Base-by-base conservation (phyloP, 148 eudicot genomes). In the Amaranthus palmeri region DNA sequence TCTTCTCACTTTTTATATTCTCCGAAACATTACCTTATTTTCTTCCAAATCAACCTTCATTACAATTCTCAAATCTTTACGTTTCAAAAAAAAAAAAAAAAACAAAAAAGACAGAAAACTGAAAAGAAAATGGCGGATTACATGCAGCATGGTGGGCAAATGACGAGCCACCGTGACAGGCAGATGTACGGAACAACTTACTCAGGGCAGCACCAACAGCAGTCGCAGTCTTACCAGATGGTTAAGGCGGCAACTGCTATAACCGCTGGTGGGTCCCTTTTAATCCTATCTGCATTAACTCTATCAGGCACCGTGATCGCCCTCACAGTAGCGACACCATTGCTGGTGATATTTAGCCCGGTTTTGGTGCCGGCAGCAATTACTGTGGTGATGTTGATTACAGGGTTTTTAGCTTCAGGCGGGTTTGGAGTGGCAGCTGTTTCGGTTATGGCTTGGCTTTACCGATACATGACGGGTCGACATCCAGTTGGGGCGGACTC, bases 401-500 rank as follows among this genome's bases (percentile, higher is more conserved):
- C 63, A 0, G 96, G 88, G 59, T 87, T 90, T 41, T 11, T 87
- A 73, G 78, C 85, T 0, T 90, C 96, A 0, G 90, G 96, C 0
- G 90, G 88, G 15, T 87, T 87, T 6, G 96, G 96, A 3, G 69
- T 84, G 13, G 88, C 88, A 7, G 92, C 88, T 0, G 0, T 84
- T 54, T 76, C 84, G 41, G 92, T 86, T 4, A 10, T 90, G 69
- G 76, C 89, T 1, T 90, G 96, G 96, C 84, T 90, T 0, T 90
- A 90, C 61, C 18, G 82, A 76, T 90, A 81, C 60, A 66, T 86
- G 72, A 87, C 89, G 0, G 91, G 96, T 5, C 69, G 63, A 71
- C 88, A 83, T 41, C 96, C 90, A 10, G 71, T 65, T 0, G 89
- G 91, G 49, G 80, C 89, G 3, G 88, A 85, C 10, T 74, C 74